Evolutionary conservation across 192 early-diverging fungal genomes (phyloP), one percentile per base, ranked within the genome.

Genomic region (Linnemannia zychae): DNA sequence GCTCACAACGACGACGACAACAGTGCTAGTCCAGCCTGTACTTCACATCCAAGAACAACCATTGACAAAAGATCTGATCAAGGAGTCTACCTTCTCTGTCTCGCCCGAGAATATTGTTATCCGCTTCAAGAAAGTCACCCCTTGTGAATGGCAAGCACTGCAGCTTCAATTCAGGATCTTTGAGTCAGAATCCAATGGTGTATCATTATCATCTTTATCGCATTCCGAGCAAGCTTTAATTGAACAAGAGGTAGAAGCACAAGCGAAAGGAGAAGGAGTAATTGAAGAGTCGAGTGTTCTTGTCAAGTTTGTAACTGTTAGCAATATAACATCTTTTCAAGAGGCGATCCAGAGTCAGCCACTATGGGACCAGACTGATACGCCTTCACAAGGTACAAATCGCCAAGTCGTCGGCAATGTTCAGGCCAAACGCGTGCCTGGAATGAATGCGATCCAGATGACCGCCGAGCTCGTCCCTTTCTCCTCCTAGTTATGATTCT

Each of bases 121-220:
- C 46, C 72, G 53, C 16, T 44, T 85, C 18, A 73, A 33, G 34
- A 85, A 85, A 44, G 5, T 47, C 2, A 28, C 24, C 0, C 11
- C 37, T 1, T 24, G 9, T 57, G 81, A 83, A 67, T 83, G 81
- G 81, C 81, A 83, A 67, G 75, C 71, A 2, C 40, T 83, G 20
- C 57, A 57, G 36, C 20, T 81, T 28, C 12, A 36, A 28, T 12
- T 79, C 53, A 79, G 52, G 44, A 18, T 28, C 28, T 34, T 3
- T 15, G 3, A 20, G 15, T 24, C 40, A 71, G 12, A 1, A 24
- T 11, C 24, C 69, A 71, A 38, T 47, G 28, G 18, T 11, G 40
- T 28, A 3, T 4, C 28, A 31, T 2, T n/a, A 36, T 1, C 11
- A 31, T 0, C 34, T 17, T 13, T 60, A 28, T 34, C 52, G 7